A percentile compares a stretch with the other conserved stretches of the same genome.
Conservation (phyloP, 192 early-diverging fungal genomes). For the Helicostylum pulchrum region DNA sequence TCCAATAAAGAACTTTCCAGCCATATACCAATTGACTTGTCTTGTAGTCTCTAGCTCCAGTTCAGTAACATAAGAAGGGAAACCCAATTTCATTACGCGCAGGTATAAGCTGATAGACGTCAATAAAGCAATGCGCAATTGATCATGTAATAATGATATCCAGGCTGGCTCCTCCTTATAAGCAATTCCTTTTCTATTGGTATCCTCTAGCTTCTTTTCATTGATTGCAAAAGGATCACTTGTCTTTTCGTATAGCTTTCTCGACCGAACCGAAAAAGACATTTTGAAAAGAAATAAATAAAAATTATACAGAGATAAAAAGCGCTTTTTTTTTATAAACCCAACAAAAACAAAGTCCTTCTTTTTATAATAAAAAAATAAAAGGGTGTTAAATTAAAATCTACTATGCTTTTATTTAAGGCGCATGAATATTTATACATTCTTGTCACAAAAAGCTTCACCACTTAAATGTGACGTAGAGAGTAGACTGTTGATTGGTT, state of each 20-base stretch:
- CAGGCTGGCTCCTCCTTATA: background rate
- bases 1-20: constrained; percentile 31
- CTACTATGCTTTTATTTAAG: too few relatives aligned
- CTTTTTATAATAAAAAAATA: too few relatives aligned
- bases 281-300: constrained; percentile 1
- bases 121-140: background rate
- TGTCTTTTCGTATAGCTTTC: background rate
- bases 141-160: background rate
- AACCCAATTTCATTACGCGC: constrained; percentile 10
- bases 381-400: background rate
- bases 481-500: too few relatives aligned
- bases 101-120: background rate
- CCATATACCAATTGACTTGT: constrained; percentile 29
- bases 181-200: background rate
- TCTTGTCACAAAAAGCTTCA: too few relatives aligned
- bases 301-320: background rate
- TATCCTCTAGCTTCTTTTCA: background rate
- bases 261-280: background rate
- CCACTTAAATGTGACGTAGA: too few relatives aligned
- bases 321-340: too few relatives aligned
- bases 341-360: too few relatives aligned
- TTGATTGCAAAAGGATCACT: background rate
- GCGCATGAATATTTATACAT: too few relatives aligned
- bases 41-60: constrained; percentile 14
- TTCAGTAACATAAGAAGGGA: background rate